Percentiles rank a stretch among this genome's conserved stretches.
These are phyloP conservation scores for Neonectria magnoliae DNA, from an alignment of 2,329 filamentous ascomycete genomes.

Conservation along the genomic window DNA sequence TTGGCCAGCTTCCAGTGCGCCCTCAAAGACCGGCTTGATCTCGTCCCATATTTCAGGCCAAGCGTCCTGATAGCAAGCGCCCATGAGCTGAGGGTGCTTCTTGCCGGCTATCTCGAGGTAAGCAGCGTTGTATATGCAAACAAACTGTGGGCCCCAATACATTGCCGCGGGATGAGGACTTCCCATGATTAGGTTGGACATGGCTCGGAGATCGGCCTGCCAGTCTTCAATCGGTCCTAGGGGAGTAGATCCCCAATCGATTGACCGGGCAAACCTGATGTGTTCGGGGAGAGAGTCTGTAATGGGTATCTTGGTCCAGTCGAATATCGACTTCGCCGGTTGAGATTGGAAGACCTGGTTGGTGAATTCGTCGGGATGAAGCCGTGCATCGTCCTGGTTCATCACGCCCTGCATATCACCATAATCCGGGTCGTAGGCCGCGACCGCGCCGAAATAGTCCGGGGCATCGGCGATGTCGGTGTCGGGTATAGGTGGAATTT, in stretches of 20 bases:
- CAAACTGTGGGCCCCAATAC: conserved; percentile 80
- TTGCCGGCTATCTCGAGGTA: conserved; percentile 77
- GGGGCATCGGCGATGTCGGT: conserved; percentile 45
- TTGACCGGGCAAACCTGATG: conserved; percentile 75
- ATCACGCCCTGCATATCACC: conserved; percentile 37
- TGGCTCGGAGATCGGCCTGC: conserved; percentile 75
- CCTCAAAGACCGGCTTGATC: conserved; percentile 73
- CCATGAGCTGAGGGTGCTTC: conserved; percentile 82
- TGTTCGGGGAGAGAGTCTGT: conserved; percentile 73
- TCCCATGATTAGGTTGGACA: conserved; percentile 86
- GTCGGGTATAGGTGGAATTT: conserved; percentile 48
- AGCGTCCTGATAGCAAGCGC: conserved; percentile 71
- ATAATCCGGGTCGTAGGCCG: conserved; percentile 26
- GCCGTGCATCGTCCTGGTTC: conserved; percentile 39
- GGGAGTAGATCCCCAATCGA: conserved; percentile 78
- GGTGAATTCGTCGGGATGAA: conserved; percentile 55
- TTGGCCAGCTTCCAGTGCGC: conserved; percentile 75
- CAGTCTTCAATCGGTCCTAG: conserved; percentile 81
- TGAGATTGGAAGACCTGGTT: conserved; percentile 53
- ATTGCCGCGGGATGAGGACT: conserved; percentile 79
- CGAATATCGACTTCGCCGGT: conserved; percentile 67
- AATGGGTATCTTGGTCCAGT: conserved; percentile 80
- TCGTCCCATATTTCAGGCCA: conserved; percentile 82
- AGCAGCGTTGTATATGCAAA: conserved; percentile 78
- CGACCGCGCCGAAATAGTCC: conserved; percentile 57